Evolutionary conservation across 129 eudicot genomes (phyloP).

Genomic region (Tagetes patula): DNA sequence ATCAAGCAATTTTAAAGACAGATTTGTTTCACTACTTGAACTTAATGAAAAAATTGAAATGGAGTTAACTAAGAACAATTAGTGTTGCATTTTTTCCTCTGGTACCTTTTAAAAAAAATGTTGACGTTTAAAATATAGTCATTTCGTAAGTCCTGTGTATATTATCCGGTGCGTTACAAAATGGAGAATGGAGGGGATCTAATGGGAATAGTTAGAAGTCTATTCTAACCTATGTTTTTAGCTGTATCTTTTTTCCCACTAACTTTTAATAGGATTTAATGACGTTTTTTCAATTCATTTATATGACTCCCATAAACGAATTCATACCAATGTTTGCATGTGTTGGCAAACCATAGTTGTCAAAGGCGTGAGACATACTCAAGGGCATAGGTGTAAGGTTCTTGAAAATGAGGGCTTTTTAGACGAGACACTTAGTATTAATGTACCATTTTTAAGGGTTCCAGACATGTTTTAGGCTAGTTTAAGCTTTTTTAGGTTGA

Average conservation of each 20-base stretch:
- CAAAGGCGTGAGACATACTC: too few relatives aligned
- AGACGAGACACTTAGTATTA: too few relatives aligned
- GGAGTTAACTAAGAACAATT: constrained; percentile 7
- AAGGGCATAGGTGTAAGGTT: too few relatives aligned
- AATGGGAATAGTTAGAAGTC: neutral
- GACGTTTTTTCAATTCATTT: neutral
- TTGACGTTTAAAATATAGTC: neutral
- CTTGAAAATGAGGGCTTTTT: too few relatives aligned
- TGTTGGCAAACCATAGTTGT: too few relatives aligned
- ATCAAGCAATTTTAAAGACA: neutral
- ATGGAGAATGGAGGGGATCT: neutral
- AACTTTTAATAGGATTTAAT: neutral
- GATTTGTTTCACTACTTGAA: neutral
- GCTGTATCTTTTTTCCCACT: neutral
- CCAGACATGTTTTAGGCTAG: too few relatives aligned
- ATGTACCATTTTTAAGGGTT: too few relatives aligned
- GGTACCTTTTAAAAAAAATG: neutral
- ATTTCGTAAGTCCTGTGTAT: neutral
- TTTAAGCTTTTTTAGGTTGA: too few relatives aligned
- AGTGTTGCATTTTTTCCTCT: neutral
- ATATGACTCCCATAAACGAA: neutral
- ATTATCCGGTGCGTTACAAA: neutral
- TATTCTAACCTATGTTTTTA: neutral
- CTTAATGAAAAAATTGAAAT: neutral
- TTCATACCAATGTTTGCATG: neutral